These are phyloP conservation scores for Hyphodiscus hymeniophilus DNA, from an alignment of 495 filamentous ascomycete species.

Conservation along the genomic window DNA sequence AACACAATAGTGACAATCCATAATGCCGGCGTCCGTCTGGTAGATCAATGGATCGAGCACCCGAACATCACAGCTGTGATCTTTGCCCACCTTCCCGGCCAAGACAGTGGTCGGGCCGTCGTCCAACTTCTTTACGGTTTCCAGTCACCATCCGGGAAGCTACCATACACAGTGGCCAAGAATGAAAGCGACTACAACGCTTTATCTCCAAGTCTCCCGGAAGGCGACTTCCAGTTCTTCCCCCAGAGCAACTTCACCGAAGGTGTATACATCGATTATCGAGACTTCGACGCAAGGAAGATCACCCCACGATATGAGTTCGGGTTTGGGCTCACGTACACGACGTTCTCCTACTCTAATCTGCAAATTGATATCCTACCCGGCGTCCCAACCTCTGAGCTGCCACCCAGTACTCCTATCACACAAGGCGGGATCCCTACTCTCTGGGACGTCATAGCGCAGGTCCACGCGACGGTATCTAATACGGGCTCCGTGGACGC, in stretches of 20 bases:
- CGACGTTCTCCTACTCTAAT: constrained; percentile 45
- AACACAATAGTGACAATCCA: constrained; percentile 59
- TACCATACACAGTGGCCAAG: constrained; percentile 65
- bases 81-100: constrained; percentile 52
- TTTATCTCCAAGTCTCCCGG: constrained; percentile 16
- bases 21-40: constrained; percentile 48
- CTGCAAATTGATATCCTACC: constrained; percentile 27
- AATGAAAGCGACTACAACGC: constrained; percentile 54
- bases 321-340: constrained; percentile 67
- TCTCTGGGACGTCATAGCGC: constrained; percentile 61
- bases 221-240: constrained; percentile 30
- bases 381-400: constrained; percentile 23
- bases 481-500: constrained; percentile 70
- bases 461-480: constrained; percentile 65
- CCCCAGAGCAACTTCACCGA: constrained; percentile 60
- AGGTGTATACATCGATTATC: constrained; percentile 58
- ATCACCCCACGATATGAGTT: constrained; percentile 83
- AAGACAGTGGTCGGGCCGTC: constrained; percentile 50
- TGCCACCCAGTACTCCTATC: constrained; percentile 36
- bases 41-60: constrained; percentile 50
- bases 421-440: constrained; percentile 71
- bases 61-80: constrained; percentile 58
- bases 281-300: constrained; percentile 59
- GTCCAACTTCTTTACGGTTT: constrained; percentile 53
- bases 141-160: constrained; percentile 50